Base-by-base conservation (phyloP, 768 basidiomycete genomes). In the Favolaschia claudopus region DNA sequence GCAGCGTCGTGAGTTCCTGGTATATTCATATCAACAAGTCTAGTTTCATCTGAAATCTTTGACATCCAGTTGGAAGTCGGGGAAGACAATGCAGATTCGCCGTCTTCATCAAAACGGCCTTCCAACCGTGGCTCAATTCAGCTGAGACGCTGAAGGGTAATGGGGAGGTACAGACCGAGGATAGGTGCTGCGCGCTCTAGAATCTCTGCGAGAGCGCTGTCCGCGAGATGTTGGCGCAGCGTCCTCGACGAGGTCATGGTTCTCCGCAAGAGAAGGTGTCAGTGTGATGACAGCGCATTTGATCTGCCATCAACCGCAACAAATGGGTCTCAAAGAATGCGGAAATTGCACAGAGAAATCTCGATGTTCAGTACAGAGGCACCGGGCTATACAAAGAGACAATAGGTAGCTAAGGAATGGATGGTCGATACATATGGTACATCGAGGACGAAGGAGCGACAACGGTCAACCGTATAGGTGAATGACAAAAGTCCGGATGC, bases 1-100 rank as follows among this genome's bases (percentile, higher is more conserved):
- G 79, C 71, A 1, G 81, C 72, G 67, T 85, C 83, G 57, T 85
- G 82, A 3, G 79, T 81, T 27, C 82, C 83, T 12, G 82, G 83
- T n/a, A 85, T 61, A 61, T 82, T 83, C 78, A 83, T 79, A 36
- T 78, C 76, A 9, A 80, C 79, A 1, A 84, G 66, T 51, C 67
- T 69, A 1, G 78, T 83, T 36, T 63, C 73, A 60, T 83, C 82
- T 3, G 76, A 66, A 32, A 81, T 53, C 27, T 69, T 73, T 7
- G 78, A 73, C 82, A 83, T 82, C 82, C 80, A 81, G 55, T 82
- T 66, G 63, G 73, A 78, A 1, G 77, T 79, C 38, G 71, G 72
- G 5, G 71, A 66, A 15, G 60, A n/a, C n/a, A n/a, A 55, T 49
- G 68, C 71, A 1, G 72, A 69, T 55, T 76, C 78, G 7, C 74